Evolutionary conservation across 352 stramenopile species (phyloP), one percentile per base, ranked within the genome.

Genomic region (Aphanomyces euteiches): DNA sequence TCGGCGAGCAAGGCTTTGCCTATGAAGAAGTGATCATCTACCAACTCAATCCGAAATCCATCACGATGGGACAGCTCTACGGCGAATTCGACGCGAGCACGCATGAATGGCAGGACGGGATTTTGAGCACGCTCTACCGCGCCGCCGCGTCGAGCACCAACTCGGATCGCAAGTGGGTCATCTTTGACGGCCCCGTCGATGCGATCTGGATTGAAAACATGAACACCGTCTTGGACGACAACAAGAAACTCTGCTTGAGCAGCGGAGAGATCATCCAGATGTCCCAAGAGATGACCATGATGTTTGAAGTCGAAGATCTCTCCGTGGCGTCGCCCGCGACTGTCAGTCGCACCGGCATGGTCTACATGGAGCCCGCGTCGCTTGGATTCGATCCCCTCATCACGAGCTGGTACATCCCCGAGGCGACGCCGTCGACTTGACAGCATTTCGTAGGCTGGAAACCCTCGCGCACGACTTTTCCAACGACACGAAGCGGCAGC

Each of bases 131-230:
- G 12, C 69, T 97, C 37, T 96, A 98, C 40, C 88, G 94, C 45
- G 81, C 90, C 72, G 95, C 89, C 28, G 88, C 90, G 28, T 96
- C 89, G n/a, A 84, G 96, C 53, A 87, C 88, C 13, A 95, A 82
- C 13, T 65, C 84, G 0, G 89, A 96, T 72, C 83, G 92, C 19
- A 97, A 98, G 77, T 98, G 94, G 94, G 84, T 98, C 12, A 88
- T 98, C 37, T 98, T 98, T 54, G 95, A 98, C 59, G 95, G 95
- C 0, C 95, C 95, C 3, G 95, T 98, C 2, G 95, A 98, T 70
- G 92, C 95, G 5, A 96, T 98, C 59, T 98, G 95, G 95, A 98
- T 98, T 75, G 95, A 98, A 76, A 98, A 98, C 77, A 98, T 98
- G 94, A 98, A 98, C 72, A 98, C 95, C 0, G 95, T 98, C 10